A percentile compares a stretch with the other conserved stretches of the same genome.
Conservation (phyloP, 2,329 filamentous ascomycete species). For the Pseudogymnoascus sp. region DNA sequence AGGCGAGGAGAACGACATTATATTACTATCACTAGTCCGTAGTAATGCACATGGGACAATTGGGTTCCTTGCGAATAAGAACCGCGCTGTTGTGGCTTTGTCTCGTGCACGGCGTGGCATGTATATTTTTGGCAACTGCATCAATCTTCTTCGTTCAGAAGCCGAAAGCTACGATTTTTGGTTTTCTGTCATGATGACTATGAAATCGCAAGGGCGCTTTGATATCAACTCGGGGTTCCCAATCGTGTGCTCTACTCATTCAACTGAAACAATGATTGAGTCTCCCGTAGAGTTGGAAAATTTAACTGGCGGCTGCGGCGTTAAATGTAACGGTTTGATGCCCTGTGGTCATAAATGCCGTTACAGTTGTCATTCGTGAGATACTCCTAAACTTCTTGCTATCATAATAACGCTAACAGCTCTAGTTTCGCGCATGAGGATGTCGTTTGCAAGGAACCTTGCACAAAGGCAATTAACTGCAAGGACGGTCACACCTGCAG, state of each 20-base stretch:
- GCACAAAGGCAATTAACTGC: conserved; percentile 19
- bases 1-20: conserved; percentile 79
- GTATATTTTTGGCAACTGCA: conserved; percentile 74
- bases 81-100: conserved; percentile 49
- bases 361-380: conserved; percentile 24
- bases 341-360: conserved; percentile 27
- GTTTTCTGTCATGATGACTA: conserved; percentile 30
- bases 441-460: conserved; percentile 22
- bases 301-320: conserved; percentile 45
- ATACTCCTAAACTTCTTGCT: not conserved
- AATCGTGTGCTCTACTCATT: conserved; percentile 54
- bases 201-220: conserved; percentile 32
- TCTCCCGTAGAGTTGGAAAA: conserved; percentile 44
- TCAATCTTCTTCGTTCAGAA: conserved; percentile 33
- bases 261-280: conserved; percentile 40
- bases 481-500: not conserved
- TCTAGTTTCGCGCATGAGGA: conserved; percentile 20
- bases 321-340: conserved; percentile 34
- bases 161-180: conserved; percentile 22
- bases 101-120: conserved; percentile 68
- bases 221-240: conserved; percentile 42
- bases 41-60: conserved; percentile 50
- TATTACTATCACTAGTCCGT: conserved; percentile 72
- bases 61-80: conserved; percentile 63
- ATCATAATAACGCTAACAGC: not conserved